Percentiles rank a stretch among this genome's conserved stretches.
These are phyloP conservation scores for Xylaria castorea DNA, from an alignment of 495 filamentous ascomycete genomes.

Conservation along the genomic window DNA sequence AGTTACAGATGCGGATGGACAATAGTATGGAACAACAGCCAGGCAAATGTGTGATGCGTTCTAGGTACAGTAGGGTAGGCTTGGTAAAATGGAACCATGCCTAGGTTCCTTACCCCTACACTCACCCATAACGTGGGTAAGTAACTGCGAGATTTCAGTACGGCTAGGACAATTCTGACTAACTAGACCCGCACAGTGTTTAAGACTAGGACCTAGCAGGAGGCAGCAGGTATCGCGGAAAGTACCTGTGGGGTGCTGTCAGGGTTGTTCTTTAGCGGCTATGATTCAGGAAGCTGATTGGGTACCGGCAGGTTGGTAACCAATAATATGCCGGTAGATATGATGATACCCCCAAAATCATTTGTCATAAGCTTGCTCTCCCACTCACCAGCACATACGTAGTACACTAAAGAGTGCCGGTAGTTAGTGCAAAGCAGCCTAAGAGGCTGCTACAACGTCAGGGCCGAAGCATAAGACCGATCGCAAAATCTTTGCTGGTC, in stretches of 20 bases:
- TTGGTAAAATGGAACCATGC: not conserved
- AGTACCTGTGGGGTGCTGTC: constrained; percentile 1
- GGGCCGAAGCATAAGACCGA: not conserved
- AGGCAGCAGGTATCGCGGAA: not conserved
- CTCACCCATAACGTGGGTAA: not conserved
- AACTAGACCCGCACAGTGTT: constrained; percentile 21
- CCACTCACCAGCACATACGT: not conserved
- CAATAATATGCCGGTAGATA: constrained; percentile 11
- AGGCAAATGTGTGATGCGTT: constrained; percentile 7
- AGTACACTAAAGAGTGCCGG: not conserved
- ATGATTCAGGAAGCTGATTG: not conserved
- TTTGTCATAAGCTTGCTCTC: constrained; percentile 23
- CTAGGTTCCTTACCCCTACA: no score
- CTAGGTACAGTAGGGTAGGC: not conserved
- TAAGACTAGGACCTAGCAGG: not conserved
- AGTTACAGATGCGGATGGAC: not conserved
- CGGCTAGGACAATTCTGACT: not conserved
- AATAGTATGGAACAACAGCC: not conserved
- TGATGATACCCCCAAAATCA: constrained; percentile 8
- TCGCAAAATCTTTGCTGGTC: constrained; percentile 1
- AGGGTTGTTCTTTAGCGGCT: constrained; percentile 17
- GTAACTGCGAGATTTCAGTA: not conserved
- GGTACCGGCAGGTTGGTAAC: constrained; percentile 27
- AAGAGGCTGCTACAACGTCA: constrained; percentile 3
- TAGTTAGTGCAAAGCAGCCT: constrained; percentile 1